These are phyloP conservation scores for Trichosporon faecale DNA, from an alignment of 1,284 basidiomycete species.

Conservation along the genomic window DNA sequence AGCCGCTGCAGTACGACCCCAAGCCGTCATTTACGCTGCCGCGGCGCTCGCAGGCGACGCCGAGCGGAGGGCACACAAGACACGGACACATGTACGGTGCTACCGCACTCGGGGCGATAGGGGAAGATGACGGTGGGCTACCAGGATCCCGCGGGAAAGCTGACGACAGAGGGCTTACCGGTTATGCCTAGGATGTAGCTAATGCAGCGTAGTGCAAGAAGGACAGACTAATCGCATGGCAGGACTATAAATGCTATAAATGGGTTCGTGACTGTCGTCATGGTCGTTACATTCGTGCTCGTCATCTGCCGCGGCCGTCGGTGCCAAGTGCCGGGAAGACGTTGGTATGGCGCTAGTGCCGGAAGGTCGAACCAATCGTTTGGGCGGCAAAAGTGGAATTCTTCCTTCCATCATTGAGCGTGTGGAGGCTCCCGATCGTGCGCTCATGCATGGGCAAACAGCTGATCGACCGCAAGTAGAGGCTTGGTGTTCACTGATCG, in stretches of 20 bases:
- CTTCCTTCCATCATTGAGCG: neutral
- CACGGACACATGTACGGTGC: neutral
- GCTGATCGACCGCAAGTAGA: neutral
- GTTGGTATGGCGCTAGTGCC: neutral
- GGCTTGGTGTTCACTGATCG: neutral
- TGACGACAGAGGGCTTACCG: neutral
- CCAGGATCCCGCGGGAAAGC: neutral
- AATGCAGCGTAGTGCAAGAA: neutral
- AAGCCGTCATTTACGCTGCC: slow-evolving; percentile 16
- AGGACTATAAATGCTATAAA: neutral
- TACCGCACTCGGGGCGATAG: neutral
- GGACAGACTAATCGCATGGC: neutral
- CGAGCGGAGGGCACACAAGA: neutral
- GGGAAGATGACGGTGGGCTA: neutral
- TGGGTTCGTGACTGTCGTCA: neutral
- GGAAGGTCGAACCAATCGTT: neutral
- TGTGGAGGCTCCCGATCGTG: neutral
- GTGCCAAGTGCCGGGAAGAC: too few species aligned
- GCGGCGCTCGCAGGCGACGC: neutral
- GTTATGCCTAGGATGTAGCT: neutral
- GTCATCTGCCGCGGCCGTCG: neutral
- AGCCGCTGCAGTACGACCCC: neutral
- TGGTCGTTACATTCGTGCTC: neutral
- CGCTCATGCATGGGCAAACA: neutral
- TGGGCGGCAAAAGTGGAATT: neutral